Percentiles rank a stretch among this genome's conserved stretches.
Evolutionary conservation across 2,329 filamentous ascomycete genomes (phyloP).

Genomic region (Aspergillus thermomutatus): DNA sequence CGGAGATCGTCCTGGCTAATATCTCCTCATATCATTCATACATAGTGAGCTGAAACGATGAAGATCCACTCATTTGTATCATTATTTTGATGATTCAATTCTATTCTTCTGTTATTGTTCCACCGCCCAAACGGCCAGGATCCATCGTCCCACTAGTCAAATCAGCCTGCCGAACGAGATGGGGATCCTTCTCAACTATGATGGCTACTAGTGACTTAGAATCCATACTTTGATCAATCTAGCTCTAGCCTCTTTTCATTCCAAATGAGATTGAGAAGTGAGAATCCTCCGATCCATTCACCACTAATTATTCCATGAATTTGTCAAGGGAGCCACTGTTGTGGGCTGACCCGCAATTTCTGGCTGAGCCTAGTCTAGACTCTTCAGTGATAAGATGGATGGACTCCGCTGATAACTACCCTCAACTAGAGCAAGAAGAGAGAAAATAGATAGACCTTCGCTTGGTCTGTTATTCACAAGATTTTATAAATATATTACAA

Average conservation of each 20-base stretch:
- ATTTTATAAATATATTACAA: conserved; percentile 6
- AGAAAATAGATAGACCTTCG: no score
- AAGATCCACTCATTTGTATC: not conserved
- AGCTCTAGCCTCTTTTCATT: not conserved
- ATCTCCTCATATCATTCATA: no score
- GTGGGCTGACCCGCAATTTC: not conserved
- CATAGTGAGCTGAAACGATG: not conserved
- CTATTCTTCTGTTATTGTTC: not conserved
- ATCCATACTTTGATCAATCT: not conserved
- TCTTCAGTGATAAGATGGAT: not conserved
- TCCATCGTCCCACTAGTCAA: not conserved
- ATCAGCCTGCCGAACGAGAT: not conserved
- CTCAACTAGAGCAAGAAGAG: no score
- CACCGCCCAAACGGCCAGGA: no score
- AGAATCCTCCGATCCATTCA: not conserved
- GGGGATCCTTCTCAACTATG: no score
- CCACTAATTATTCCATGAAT: no score
- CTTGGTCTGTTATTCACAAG: not conserved
- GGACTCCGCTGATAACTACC: no score
- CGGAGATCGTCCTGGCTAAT: not conserved
- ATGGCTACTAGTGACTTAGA: not conserved
- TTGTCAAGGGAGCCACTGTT: not conserved
- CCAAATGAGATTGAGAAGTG: not conserved
- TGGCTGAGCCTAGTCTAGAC: not conserved
- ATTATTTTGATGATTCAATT: not conserved